Evolutionary conservation across 441 rosid genomes (phyloP), one percentile per base, ranked within the genome.

Genomic region (Mallotus japonicus): DNA sequence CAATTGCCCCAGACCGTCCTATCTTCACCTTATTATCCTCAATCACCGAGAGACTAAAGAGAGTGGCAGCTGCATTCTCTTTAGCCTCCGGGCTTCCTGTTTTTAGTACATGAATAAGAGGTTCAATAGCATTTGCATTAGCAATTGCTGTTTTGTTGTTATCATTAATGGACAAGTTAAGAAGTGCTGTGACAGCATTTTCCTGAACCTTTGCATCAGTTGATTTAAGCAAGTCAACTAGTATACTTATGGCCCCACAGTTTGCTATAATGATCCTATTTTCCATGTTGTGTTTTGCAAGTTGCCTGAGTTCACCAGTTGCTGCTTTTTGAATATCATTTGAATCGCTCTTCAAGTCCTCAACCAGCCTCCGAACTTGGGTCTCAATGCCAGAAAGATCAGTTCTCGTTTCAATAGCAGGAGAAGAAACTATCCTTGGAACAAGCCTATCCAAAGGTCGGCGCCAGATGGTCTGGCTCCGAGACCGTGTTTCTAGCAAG

Each of bases 1-100:
- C 79, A 32, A 92, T 83, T 57, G 96, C 99, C 59, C 97, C 97
- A 3, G 97, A 89, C 24, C 92, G 79, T 72, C 96, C 99, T 63
- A 95, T 95, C 85, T 74, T 87, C 65, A 82, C 77, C 81, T 92
- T 95, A 82, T 90, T 87, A 71, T 92, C 94, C 85, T 90, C 94
- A 0, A 89, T 83, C 51, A 85, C 93, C 0, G 99, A 95, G 51
- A 95, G 90, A 62, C 97, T 95, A 71, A 90, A 90, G 4, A 95
- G 89, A 14, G 97, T 95, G 19, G 91, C 93, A 74, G 99, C 99
- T 61, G 97, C 65, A 69, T 92, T 95, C 69, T 88, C 96, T 81
- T 83, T 91, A 47, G 96, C 97, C 84, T 92, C 99, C 0, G 86
- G 75, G 77, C 80, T 87, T 71, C 99, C 99, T 8, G 94, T 82